Evolutionary conservation across 202 grass and related monocot species (phyloP), one percentile per base, ranked within the genome.

Genomic region (Schoenoplectus triqueter): DNA sequence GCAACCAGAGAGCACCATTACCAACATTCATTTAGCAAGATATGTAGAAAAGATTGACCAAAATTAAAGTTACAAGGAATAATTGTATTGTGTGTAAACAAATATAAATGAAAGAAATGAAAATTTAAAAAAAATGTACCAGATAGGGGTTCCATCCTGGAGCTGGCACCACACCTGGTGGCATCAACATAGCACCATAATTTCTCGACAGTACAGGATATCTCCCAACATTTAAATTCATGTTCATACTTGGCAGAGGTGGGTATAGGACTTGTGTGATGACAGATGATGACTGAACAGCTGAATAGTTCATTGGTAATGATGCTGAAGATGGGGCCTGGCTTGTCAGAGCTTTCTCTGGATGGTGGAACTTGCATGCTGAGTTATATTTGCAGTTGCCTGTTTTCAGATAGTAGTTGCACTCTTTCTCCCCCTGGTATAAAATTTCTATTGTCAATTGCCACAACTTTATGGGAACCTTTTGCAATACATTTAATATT

Each of bases 111-210:
- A 75, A 76, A 13, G 50, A 89, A 79, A 56, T 87, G 48, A 42
- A 21, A 62, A 75, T 85, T 68, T 14, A 76, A 71, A 83, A 18
- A 85, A 69, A 81, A 88, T 86, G 85, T 86, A 93, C 96, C 86
- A 89, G 74, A 84, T 98, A 98, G 78, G 93, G 93, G 85, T 87
- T 94, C 93, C 96, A 98, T 77, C 91, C 91, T 61, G 91, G 96
- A 88, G 92, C 85, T 61, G 90, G 95, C 70, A 95, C 78, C 59
- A 92, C 89, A 88, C 88, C 77, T 76, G 92, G 87, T 11, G 92
- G 89, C 76, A 94, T 72, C 89, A 98, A 64, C 91, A 98, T 89
- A 85, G 90, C 85, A 82, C 85, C 87, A 87, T 94, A 98, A 19
- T 90, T 88, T 67, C 90, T 89, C 14, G 88, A 86, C 11, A 88